phyloP scores from a whole-genome alignment of 768 basidiomycete species.

The Macrolepiota dolichaula region DNA sequence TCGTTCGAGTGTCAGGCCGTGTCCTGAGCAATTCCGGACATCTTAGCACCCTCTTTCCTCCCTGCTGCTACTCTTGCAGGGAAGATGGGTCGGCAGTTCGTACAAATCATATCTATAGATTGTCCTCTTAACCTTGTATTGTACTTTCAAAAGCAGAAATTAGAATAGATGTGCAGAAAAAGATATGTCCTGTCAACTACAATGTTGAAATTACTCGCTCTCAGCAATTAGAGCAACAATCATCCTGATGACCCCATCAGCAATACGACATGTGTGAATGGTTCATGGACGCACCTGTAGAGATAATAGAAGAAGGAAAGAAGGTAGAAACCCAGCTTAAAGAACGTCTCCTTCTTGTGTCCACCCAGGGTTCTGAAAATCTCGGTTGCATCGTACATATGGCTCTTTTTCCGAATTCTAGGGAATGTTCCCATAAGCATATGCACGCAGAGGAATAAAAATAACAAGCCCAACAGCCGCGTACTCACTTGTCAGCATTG shows the following conservation, averaged over 20 bases:
- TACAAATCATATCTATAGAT: slow-evolving; percentile 21
- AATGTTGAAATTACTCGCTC: slow-evolving; percentile 44
- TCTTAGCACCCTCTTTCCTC: slow-evolving; percentile 78
- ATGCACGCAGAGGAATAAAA: not conserved
- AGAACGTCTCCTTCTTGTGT: slow-evolving; percentile 96
- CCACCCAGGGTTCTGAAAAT: slow-evolving; percentile 92
- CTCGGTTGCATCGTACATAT: slow-evolving; percentile 99
- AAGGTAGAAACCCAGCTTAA: slow-evolving; percentile 93
- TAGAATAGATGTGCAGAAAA: slow-evolving; percentile 3
- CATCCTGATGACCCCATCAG: slow-evolving; percentile 48
- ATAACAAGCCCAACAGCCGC: not conserved
- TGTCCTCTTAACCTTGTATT: slow-evolving; percentile 1
- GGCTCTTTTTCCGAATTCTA: slow-evolving; percentile 89
- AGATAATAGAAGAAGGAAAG: slow-evolving; percentile 92
- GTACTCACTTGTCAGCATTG: slow-evolving; percentile 90
- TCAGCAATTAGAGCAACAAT: slow-evolving; percentile 84
- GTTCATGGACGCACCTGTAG: slow-evolving; percentile 59
- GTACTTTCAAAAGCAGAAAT: not conserved
- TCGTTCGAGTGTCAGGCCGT: slow-evolving; percentile 87
- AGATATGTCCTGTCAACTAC: not conserved
- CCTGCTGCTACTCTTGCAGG: slow-evolving; percentile 39
- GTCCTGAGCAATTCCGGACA: slow-evolving; percentile 68
- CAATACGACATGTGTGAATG: not conserved
- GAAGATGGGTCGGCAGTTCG: slow-evolving; percentile 80
- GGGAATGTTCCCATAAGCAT: not conserved